Base-by-base conservation (phyloP, 768 basidiomycete genomes). In the Hemileccinum rubropunctum region DNA sequence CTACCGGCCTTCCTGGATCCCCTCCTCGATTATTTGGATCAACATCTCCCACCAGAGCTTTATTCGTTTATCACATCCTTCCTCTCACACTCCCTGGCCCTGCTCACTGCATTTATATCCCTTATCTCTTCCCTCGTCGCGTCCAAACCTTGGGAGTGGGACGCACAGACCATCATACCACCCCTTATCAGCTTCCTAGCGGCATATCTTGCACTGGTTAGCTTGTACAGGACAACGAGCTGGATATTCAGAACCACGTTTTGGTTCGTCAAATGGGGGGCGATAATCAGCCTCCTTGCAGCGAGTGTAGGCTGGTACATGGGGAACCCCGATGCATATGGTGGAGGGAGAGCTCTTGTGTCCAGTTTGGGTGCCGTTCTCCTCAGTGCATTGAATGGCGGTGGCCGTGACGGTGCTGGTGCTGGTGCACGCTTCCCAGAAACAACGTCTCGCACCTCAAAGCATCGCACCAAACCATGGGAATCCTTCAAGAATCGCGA, bases 251-350 rank as follows among this genome's bases (percentile, higher is more conserved):
- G 86, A 52, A 80, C 79, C 30, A 72, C 69, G 23, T 65, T 89
- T 56, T 89, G 79, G 75, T 77, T 88, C 59, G 63, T 87, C 59
- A 92, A 92, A 68, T 92, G 89, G 89, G 85, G 84, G 20, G 69
- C 73, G 11, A 69, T 92, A 41, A 52, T 88, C 9, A 77, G 73
- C 12, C 66, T 74, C 2, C 58, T 84, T 8, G 74, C 78, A n/a
- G 83, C 77, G 6, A 75, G 73, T 8, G 63, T 69, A 14, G 82
- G 81, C 10, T 88, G 80, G 77, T 67, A 80, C 42, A 66, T 80
- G 64, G 76, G 72, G 10, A 70, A 67, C 48, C 71, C 65, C 35
- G 60, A 73, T 12, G 67, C 64, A 12, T 68, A 66, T 21, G 64
- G 66, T 6, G 58, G 54, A 21, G 66, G 61, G 30, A 52, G 51